Base-by-base conservation (phyloP, 164 flowering plant species). In the Vitis labrusca region DNA sequence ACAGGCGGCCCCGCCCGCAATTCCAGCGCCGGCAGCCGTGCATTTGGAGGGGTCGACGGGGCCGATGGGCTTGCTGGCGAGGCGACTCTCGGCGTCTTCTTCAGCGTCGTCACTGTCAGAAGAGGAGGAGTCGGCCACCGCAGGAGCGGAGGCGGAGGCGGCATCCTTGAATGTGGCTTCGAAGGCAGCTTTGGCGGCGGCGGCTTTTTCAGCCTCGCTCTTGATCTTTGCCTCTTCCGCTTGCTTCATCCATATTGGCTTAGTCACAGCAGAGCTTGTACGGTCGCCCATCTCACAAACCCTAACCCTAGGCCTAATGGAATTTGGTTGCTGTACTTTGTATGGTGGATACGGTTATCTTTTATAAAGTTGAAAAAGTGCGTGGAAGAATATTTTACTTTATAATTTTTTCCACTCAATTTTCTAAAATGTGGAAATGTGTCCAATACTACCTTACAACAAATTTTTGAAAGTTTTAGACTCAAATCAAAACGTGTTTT, bases 141-240 rank as follows among this genome's bases (percentile, higher is more conserved):
- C 97, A 1, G 89, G 84, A 16, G 80, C 79, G 52, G 52, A 50
- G 59, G 58, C 4, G 59, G 82, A 0, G 71, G 44, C 90, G 1
- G 85, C 83, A 7, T 76, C 90, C 74, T 87, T 93, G 84, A 96
- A 96, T 2, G 99, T 96, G 50, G 99, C 99, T 30, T 96, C 99
- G 48, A 96, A 96, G 3, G 99, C 99, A 5, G 99, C 99, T 75
- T 93, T 96, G 0, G 99, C 99, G 1, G 98, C 97, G 0, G 99
- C 99, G 7, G 78, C 82, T 75, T 90, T 95, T 74, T 95, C 99
- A 1, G 98, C 97, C 69, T 91, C 98, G 59, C 88, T 90, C 80
- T 93, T 95, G 53, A 93, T 69, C 74, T 93, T 95, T 4, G 99
- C 99, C 74, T 93, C 98, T 76, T 95, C 98, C 3, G 97, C 98